Base-by-base conservation (phyloP, 495 filamentous ascomycete species). In the Penicillium psychrofluorescens region DNA sequence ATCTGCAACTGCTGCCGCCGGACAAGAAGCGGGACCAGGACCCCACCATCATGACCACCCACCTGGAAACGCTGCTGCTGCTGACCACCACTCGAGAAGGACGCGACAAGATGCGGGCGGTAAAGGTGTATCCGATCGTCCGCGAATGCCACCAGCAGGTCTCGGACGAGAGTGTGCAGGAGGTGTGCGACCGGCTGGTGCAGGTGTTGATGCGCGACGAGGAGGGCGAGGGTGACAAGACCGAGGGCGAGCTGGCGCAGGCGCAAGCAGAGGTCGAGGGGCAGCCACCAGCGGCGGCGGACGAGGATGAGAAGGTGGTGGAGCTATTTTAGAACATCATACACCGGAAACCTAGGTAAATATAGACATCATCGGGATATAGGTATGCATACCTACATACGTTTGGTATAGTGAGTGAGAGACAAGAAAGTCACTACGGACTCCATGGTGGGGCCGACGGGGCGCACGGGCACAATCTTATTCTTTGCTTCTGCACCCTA, bases 201-300 rank as follows among this genome's bases (percentile, higher is more conserved):
- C 87, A 98, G 52, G 80, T 98, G 10, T 56, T 98, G 35, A 94
- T 95, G 90, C 75, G 85, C 39, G 89, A 90, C 47, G 92, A 76
- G 49, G 65, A 62, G 36, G 65, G 57, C 12, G 64, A 68, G 39
- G 61, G 52, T 33, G 56, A 52, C 28, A 38, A 58, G 42, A 52
- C 48, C 13, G 53, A 57, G 11, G 43, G 46, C 9, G 50, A 49
- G 29, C 38, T 46, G 35, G 39, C 46, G 0, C 48, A 49, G 40
- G 56, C 55, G 2, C 59, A 58, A 29, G 43, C 48, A 16, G 22
- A 55, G 52, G 44, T 52, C 10, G 45, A 54, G 15, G 36, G n/a
- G 32, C 32, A 34, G 5, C 32, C 41, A 11, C 40, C 38, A 11
- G 37, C 46, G 28, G 45, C 49, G 3, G 40, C 61, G 11, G 61